A percentile compares a stretch with the other conserved stretches of the same genome.
Evolutionary conservation across 192 early-diverging fungal genomes (phyloP).

Genomic region (Spizellomyces sp.): DNA sequence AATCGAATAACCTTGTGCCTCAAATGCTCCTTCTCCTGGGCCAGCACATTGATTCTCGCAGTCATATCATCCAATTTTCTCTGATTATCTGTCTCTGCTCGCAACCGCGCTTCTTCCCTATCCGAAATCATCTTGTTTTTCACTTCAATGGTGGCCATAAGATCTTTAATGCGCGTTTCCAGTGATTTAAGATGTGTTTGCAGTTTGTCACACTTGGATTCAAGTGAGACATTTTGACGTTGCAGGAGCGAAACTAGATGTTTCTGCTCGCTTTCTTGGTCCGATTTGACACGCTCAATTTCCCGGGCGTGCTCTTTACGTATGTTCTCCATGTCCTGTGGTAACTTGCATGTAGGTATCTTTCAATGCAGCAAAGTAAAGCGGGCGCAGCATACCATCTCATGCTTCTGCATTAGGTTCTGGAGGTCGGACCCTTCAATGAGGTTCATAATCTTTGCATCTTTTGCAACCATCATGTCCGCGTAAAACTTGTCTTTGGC

Average conservation of each 20-base stretch:
- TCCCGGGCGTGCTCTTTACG: conserved; percentile 61
- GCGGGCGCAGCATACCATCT: conserved; percentile 43
- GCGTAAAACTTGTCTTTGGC: conserved; percentile 68
- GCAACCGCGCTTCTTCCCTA: conserved; percentile 44
- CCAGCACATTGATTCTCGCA: conserved; percentile 42
- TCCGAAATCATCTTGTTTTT: conserved; percentile 57
- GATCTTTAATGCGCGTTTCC: conserved; percentile 55
- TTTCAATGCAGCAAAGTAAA: neutral
- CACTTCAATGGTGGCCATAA: conserved; percentile 51
- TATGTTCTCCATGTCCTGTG: conserved; percentile 61
- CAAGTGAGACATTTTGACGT: conserved; percentile 59
- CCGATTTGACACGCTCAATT: conserved; percentile 61
- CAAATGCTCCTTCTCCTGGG: conserved; percentile 62
- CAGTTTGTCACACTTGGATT: conserved; percentile 63
- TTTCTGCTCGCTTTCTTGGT: conserved; percentile 64
- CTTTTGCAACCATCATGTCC: conserved; percentile 69
- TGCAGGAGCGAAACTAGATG: conserved; percentile 58
- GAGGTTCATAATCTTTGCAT: conserved; percentile 67
- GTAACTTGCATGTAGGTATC: neutral
- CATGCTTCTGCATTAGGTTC: conserved; percentile 64
- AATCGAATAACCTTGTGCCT: conserved; percentile 67
- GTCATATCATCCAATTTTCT: conserved; percentile 42
- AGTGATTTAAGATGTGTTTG: conserved; percentile 60
- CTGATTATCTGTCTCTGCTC: conserved; percentile 50
- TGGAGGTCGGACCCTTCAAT: conserved; percentile 65